phyloP scores from a whole-genome alignment of 805 yeast genomes.

The Lipomyces sp. region DNA sequence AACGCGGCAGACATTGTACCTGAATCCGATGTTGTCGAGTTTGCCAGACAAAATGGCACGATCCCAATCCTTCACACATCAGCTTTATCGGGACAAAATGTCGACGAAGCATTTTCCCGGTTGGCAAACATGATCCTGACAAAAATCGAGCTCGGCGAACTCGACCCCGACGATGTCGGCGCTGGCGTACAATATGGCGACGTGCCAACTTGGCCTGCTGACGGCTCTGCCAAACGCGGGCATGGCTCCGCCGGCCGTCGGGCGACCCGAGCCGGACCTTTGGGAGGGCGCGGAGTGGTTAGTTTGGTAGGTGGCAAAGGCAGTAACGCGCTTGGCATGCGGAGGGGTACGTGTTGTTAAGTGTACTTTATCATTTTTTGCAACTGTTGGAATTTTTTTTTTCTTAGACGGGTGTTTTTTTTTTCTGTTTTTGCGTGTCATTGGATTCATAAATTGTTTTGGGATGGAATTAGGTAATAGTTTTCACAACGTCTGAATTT shows the following conservation, averaged over 20 bases:
- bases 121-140: conserved; percentile 51
- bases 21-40: conserved; percentile 47
- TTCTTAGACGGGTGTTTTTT: background rate
- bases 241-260: conserved; percentile 7
- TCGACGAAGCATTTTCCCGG: conserved; percentile 50
- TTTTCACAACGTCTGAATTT: background rate
- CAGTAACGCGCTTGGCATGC: conserved; percentile 36
- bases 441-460: background rate
- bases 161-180: conserved; percentile 54
- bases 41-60: conserved; percentile 45
- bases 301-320: conserved; percentile 38
- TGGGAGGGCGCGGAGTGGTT: conserved; percentile 32
- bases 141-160: conserved; percentile 54
- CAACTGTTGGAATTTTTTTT: too few species aligned
- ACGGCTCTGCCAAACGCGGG: conserved; percentile 15
- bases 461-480: background rate
- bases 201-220: conserved; percentile 47
- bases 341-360: conserved; percentile 34
- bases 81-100: conserved; percentile 51
- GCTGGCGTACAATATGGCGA: conserved; percentile 61
- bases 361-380: background rate
- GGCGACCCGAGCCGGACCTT: conserved; percentile 2
- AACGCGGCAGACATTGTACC: conserved; percentile 46
- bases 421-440: background rate
- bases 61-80: conserved; percentile 51